A percentile compares a stretch with the other conserved stretches of the same genome.
Evolutionary conservation across 2,329 filamentous ascomycete species (phyloP).

Genomic region (Aspergillus sojae): DNA sequence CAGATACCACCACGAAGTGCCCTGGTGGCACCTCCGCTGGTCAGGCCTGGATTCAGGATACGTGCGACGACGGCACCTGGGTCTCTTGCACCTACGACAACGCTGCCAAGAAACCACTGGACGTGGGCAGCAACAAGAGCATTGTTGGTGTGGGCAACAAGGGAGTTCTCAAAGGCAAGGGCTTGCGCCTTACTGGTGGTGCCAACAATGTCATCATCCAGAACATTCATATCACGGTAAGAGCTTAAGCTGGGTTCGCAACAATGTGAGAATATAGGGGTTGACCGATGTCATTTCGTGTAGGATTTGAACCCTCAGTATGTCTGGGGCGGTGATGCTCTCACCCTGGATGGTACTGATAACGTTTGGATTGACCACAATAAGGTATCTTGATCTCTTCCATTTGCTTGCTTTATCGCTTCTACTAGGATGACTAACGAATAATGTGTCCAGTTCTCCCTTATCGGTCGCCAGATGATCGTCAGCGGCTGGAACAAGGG

Average conservation of each 20-base stretch:
- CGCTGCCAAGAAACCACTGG: conserved; percentile 53
- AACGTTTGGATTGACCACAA: conserved; percentile 56
- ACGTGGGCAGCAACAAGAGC: conserved; percentile 59
- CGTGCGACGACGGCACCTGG: conserved; percentile 26
- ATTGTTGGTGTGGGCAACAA: conserved; percentile 55
- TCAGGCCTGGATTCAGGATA: conserved; percentile 13
- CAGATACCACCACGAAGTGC: conserved; percentile 9
- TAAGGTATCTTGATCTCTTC: conserved; percentile 27
- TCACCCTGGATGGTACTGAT: conserved; percentile 51
- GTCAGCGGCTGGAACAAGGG: conserved; percentile 57
- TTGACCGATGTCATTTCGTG: neutral
- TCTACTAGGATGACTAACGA: neutral
- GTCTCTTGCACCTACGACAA: conserved; percentile 52
- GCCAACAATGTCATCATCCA: conserved; percentile 62
- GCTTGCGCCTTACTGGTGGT: conserved; percentile 50
- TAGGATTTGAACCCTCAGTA: conserved; percentile 58
- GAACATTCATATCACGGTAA: conserved; percentile 16
- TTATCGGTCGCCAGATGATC: conserved; percentile 62
- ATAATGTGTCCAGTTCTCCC: conserved; percentile 46
- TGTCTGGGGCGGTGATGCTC: conserved; percentile 63
- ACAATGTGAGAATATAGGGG: too few relatives aligned
- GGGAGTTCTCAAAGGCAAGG: conserved; percentile 61
- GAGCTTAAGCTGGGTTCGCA: neutral
- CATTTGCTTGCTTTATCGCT: too few relatives aligned
- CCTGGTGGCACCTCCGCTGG: conserved; percentile 12